Evolutionary conservation across 345 rosid species (phyloP).

Genomic region (Sisymbrium altissimum): DNA sequence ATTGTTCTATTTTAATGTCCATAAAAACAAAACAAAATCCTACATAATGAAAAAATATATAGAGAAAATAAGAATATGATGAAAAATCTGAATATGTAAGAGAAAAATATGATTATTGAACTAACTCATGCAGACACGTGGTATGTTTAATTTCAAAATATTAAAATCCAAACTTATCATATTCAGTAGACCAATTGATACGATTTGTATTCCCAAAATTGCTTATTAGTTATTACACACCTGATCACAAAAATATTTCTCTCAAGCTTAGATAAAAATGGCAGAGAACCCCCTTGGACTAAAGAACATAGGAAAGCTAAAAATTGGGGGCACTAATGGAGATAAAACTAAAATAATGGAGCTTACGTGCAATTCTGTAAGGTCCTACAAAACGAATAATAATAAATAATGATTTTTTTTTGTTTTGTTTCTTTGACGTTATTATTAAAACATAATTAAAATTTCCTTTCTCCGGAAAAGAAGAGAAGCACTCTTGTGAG

Average conservation of each 20-base stretch:
- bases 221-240: not conserved
- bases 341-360: not conserved
- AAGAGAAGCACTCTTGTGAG: slow-evolving; percentile 27
- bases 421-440: not conserved
- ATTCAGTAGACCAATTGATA: not conserved
- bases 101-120: too few species aligned
- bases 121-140: too few species aligned
- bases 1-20: too few species aligned
- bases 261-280: not conserved
- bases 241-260: not conserved
- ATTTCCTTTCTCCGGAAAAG: not conserved
- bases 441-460: not conserved
- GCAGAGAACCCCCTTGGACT: not conserved
- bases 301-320: not conserved
- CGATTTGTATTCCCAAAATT: not conserved
- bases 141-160: too few species aligned
- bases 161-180: too few species aligned
- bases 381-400: not conserved
- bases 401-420: not conserved
- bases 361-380: not conserved
- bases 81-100: too few species aligned
- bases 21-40: too few species aligned
- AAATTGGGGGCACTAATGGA: not conserved
- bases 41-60: too few species aligned
- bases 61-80: too few species aligned